These are phyloP conservation scores for Geranium brycei DNA, from an alignment of 345 rosid species.

Conservation along the genomic window DNA sequence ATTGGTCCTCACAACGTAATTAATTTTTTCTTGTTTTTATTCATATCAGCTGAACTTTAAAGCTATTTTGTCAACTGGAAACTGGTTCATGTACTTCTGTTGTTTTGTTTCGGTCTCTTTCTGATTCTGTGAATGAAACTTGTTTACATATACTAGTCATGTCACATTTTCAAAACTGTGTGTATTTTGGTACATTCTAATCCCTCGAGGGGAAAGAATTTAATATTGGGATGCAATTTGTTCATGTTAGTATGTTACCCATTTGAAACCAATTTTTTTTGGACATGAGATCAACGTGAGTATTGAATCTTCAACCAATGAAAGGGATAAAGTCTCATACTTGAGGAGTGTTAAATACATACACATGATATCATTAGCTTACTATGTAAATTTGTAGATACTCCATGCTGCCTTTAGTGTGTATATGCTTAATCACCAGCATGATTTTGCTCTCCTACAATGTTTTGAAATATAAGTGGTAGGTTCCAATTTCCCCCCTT, in stretches of 20 bases:
- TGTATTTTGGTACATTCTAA: background rate
- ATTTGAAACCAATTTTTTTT: background rate
- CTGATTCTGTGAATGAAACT: background rate
- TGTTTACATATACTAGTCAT: background rate
- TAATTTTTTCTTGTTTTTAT: slow-evolving; percentile 1
- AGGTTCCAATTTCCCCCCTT: too few relatives aligned
- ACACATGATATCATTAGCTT: too few relatives aligned
- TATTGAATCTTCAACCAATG: too few relatives aligned
- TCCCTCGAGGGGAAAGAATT: background rate
- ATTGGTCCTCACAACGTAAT: slow-evolving; percentile 87
- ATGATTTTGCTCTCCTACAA: too few relatives aligned
- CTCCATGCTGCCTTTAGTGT: too few relatives aligned
- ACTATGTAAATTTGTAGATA: too few relatives aligned
- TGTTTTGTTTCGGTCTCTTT: background rate
- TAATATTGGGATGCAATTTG: background rate
- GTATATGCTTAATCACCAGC: too few relatives aligned
- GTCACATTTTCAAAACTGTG: background rate
- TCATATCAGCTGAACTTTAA: background rate
- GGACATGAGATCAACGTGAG: too few relatives aligned
- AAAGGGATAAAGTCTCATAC: too few relatives aligned
- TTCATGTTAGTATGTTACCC: too few relatives aligned
- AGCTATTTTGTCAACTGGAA: background rate
- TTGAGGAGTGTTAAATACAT: too few relatives aligned
- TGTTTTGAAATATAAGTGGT: too few relatives aligned
- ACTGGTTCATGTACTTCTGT: background rate